These are phyloP conservation scores for Termitomyces sp. DNA, from an alignment of 768 basidiomycete genomes.

Conservation along the genomic window DNA sequence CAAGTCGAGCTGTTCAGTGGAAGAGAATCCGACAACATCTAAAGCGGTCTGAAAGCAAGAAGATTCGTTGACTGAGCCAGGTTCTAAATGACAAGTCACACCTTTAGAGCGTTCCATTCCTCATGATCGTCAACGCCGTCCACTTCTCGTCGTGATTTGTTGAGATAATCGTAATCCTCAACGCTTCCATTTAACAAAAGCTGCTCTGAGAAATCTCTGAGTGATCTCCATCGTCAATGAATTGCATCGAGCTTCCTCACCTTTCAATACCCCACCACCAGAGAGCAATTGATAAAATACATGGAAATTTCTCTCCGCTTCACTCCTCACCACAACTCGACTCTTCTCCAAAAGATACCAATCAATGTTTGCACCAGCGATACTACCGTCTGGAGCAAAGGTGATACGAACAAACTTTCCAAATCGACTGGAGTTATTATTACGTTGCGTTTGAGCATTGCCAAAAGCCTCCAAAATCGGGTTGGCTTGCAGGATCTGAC, in stretches of 20 bases:
- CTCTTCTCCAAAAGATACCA: conserved; percentile 99
- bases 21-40: conserved; percentile 83
- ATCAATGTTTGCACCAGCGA: conserved; percentile 96
- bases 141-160: conserved; percentile 84
- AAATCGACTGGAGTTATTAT: conserved; percentile 98
- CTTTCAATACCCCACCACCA: conserved; percentile 64
- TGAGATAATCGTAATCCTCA: conserved; percentile 87
- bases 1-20: conserved; percentile 81
- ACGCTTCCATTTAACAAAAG: conserved; percentile 70
- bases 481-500: conserved; percentile 96
- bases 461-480: conserved; percentile 97
- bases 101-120: conserved; percentile 81
- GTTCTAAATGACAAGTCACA: conserved; percentile 22
- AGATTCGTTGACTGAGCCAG: background rate
- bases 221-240: background rate
- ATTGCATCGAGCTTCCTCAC: conserved; percentile 29
- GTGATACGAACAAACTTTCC: conserved; percentile 97
- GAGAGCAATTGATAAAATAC: conserved; percentile 94
- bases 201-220: conserved; percentile 38
- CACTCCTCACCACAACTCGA: conserved; percentile 81
- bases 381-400: conserved; percentile 89
- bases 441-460: conserved; percentile 96
- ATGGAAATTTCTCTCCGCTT: conserved; percentile 91
- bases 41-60: conserved; percentile 56
- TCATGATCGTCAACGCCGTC: conserved; percentile 91